Percentiles rank a stretch among this genome's conserved stretches.
Evolutionary conservation across 805 yeast genomes (phyloP).

Genomic region (Saccharomycopsis vini): DNA sequence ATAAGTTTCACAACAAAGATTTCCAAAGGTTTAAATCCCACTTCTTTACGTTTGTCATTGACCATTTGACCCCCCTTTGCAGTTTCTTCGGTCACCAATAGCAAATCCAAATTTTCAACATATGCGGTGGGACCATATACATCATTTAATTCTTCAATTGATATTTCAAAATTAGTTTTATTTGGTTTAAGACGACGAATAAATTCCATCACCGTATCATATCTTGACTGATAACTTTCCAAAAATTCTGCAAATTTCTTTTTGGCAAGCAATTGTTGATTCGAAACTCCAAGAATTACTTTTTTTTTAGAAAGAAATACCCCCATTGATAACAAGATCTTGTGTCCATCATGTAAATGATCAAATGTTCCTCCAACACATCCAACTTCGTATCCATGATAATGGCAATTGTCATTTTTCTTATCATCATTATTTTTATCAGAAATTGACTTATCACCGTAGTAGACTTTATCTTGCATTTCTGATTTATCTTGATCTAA

Average conservation of each 20-base stretch:
- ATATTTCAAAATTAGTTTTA: conserved; percentile 29
- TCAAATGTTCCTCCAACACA: conserved; percentile 98
- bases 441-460: too few species aligned
- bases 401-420: too few species aligned
- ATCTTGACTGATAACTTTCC: conserved; percentile 49
- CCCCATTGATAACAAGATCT: conserved; percentile 67
- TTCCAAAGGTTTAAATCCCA: conserved; percentile 43
- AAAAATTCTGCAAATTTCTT: conserved; percentile 64
- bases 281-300: conserved; percentile 80
- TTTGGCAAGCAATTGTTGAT: conserved; percentile 57
- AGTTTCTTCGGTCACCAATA: conserved; percentile 79
- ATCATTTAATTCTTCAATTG: conserved; percentile 62
- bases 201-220: conserved; percentile 38
- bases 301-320: conserved; percentile 46
- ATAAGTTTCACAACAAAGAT: conserved; percentile 53
- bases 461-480: too few species aligned
- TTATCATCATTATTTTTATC: too few species aligned
- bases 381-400: conserved; percentile 22
- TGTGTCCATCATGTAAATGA: conserved; percentile 93
- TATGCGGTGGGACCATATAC: conserved; percentile 91
- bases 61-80: conserved; percentile 63
- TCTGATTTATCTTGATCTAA: too few species aligned
- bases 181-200: conserved; percentile 39
- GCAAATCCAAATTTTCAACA: conserved; percentile 61
- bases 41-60: conserved; percentile 52